Base-by-base conservation (phyloP, 176 grass and related monocot species). In the Saccharum officinarum region DNA sequence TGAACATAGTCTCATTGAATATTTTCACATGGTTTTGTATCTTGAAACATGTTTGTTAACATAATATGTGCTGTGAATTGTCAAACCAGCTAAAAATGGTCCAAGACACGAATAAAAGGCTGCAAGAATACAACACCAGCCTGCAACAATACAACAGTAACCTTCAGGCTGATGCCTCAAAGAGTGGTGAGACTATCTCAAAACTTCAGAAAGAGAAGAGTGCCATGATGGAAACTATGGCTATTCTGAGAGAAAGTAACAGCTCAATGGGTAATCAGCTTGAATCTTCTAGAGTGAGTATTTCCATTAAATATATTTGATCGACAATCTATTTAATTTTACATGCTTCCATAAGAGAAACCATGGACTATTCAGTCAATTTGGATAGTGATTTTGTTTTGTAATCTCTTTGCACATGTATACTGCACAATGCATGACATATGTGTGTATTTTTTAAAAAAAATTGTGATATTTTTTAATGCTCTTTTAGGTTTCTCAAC, bases 141-240 rank as follows among this genome's bases (percentile, higher is more conserved):
- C 86, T 99, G 77, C 97, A 97, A 67, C 92, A 92, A 14, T 99
- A 99, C 82, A 99, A 97, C 83, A 92, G 88, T 82, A 99, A 89
- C 83, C 87, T 99, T 60, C 97, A 99, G 81, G 89, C 88, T 82
- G 97, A 97, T 65, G 90, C 85, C 39, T 75, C 85, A 10, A 92
- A 97, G 81, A 90, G 89, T 40, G 94, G 87, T 6, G 90, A 96
- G 40, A 61, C 66, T 10, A 94, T 97, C 15, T 92, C 90, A 30
- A 99, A 91, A 62, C 60, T 99, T 37, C 86, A 91, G 83, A 92
- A 85, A 66, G 97, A 99, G 73, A 99, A 97, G 85, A 99, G 86
- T 66, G 82, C 84, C 46, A 97, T 97, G 88, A 89, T 89, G 57
- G 94, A 94, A 88, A 86, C 80, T 12, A 82, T 94, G 90, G 64